Evolutionary conservation across 352 stramenopile genomes (phyloP), one percentile per base, ranked within the genome.

Genomic region (Plasmopara muralis): DNA sequence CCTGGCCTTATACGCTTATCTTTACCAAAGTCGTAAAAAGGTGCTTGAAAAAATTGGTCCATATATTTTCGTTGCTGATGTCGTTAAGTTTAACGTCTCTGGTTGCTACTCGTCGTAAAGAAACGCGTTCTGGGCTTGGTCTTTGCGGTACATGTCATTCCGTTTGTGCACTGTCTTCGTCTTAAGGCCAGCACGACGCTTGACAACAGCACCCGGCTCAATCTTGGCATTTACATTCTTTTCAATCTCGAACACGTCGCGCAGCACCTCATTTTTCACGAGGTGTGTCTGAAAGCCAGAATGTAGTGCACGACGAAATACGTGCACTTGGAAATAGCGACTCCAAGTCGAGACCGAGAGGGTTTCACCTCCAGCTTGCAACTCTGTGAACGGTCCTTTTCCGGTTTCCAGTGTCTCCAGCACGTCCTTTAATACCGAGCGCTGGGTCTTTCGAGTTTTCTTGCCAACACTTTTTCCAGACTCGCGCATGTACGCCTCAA

Each of bases 401-500:
- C 76, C 76, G 8, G 69, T 78, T 8, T 58, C 55, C 15, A 87
- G 50, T 35, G 76, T 85, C 60, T 85, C 73, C 37, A 87, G 54
- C 20, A 87, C 76, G 39, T 85, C 73, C 47, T 87, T 87, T 34
- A 87, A 59, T 57, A 74, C 74, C 52, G 73, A 85, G 9, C 76
- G 66, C 51, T 87, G 76, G 8, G 47, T 43, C 53, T 85, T 85
- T 37, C 76, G 66, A 52, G 74, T 87, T 60, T 87, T 87, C 59
- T 87, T 87, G 51, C 76, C 76, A 16, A 87, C 77, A 38, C 50
- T 81, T 52, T 87, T 87, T 37, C 55, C 76, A n/a, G 73, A 74
- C 49, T 85, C 71, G 34, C 68, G 70, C 71, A 87, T 83, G 52
- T 74, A 85, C 30, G 49, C 48, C 48, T 71, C 66, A 50, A 87